These are phyloP conservation scores for Chloris gayana DNA, from an alignment of 176 grass and related monocot species.

Conservation along the genomic window DNA sequence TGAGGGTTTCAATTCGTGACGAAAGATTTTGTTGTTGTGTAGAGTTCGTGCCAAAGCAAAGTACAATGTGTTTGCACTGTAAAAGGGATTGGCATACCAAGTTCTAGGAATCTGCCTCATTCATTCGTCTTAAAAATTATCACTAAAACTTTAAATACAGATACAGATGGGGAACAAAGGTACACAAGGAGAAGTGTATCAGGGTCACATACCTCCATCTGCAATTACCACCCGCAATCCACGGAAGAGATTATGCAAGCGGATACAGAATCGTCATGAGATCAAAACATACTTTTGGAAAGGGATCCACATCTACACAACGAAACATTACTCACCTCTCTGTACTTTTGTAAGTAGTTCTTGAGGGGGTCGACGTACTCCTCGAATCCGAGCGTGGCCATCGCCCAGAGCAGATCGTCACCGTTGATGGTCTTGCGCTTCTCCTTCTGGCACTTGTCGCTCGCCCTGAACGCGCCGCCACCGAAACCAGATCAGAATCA, in stretches of 20 bases:
- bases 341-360: conserved; percentile 92
- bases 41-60: neutral
- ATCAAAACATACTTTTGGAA: conserved; percentile 7
- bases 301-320: neutral
- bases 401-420: conserved; percentile 94
- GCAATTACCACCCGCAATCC: conserved; percentile 32
- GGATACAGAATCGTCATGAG: conserved; percentile 40
- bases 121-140: neutral
- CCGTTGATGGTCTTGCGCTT: conserved; percentile 99
- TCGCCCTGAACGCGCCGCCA: conserved; percentile 52
- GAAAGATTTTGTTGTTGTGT: no score
- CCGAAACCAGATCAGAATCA: conserved; percentile 32
- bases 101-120: neutral
- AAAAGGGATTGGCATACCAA: neutral
- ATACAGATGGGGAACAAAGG: neutral
- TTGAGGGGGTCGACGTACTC: conserved; percentile 96
- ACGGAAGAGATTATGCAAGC: conserved; percentile 33
- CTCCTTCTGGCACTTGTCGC: conserved; percentile 98
- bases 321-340: conserved; percentile 58
- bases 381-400: conserved; percentile 95
- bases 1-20: neutral
- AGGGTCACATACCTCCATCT: conserved; percentile 86
- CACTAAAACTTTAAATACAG: neutral
- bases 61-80: neutral
- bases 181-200: neutral